phyloP scores from a whole-genome alignment of 202 grass and related monocot genomes.

The Miscanthus sacchariflorus region DNA sequence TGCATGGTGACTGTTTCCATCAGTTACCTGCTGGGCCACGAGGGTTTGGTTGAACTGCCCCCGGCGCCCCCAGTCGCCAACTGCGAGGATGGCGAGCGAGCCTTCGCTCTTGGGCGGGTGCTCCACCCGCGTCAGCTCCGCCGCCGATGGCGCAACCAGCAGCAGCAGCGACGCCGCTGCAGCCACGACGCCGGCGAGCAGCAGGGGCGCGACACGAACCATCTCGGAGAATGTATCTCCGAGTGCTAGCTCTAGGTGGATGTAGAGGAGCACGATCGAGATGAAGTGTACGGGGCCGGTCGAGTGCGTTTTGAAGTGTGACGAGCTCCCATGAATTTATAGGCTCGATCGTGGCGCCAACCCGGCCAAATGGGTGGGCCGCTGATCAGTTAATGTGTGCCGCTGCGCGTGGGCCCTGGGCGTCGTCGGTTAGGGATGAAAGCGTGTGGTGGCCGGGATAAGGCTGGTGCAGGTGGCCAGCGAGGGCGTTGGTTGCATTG shows the following conservation, averaged over 20 bases:
- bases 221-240: background rate
- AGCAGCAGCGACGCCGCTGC: background rate
- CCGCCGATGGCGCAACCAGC: background rate
- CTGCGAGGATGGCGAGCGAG: constrained; percentile 62
- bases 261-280: background rate
- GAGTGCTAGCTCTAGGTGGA: background rate
- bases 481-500: background rate
- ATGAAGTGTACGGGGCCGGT: too few species aligned
- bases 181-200: background rate
- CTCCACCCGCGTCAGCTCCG: constrained; percentile 61
- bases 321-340: constrained; percentile 3
- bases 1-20: too few species aligned
- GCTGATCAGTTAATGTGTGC: background rate
- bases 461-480: background rate
- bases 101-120: constrained; percentile 63
- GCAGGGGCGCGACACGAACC: background rate
- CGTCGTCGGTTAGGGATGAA: background rate
- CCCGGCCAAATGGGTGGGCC: too few species aligned
- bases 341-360: background rate
- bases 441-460: background rate
- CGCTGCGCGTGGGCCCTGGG: background rate
- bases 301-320: background rate
- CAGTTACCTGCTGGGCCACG: constrained; percentile 64
- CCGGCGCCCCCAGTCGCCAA: constrained; percentile 86
- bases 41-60: constrained; percentile 81